phyloP scores from a whole-genome alignment of 179 eudicot species.

The Camellia oleifera region DNA sequence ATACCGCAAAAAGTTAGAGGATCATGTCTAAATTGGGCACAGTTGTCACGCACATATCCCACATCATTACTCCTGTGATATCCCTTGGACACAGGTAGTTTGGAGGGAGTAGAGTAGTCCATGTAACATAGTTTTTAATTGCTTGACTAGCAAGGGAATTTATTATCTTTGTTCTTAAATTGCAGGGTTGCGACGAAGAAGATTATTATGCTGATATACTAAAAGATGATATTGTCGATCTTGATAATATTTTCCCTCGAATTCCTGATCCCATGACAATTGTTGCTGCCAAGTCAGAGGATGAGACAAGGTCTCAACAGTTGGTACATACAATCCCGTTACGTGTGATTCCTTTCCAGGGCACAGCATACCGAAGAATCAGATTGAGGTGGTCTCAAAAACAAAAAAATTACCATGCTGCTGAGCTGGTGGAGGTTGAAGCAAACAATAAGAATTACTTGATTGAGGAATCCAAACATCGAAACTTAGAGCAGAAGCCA shows the following conservation, averaged over 20 bases:
- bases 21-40: too few relatives aligned
- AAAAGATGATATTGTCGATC: constrained; percentile 63
- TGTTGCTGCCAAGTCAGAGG: not conserved
- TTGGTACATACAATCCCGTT: constrained; percentile 5
- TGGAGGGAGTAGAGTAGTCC: too few relatives aligned
- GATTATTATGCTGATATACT: constrained; percentile 70
- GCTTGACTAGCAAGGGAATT: not conserved
- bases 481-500: not conserved
- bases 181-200: constrained; percentile 34
- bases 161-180: constrained; percentile 1
- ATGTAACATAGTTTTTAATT: too few relatives aligned
- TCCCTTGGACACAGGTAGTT: too few relatives aligned
- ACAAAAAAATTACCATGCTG: not conserved
- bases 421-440: not conserved
- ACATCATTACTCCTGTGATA: too few relatives aligned
- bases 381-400: constrained; percentile 22
- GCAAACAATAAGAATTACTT: not conserved
- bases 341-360: constrained; percentile 32
- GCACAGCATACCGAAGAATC: constrained; percentile 45
- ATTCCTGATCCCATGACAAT: constrained; percentile 10
- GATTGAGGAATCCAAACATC: not conserved
- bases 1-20: too few relatives aligned
- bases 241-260: constrained; percentile 42
- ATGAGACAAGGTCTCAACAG: constrained; percentile 12
- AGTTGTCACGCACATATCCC: too few relatives aligned